phyloP scores from a whole-genome alignment of 768 basidiomycete species.

The Collybia sp. region DNA sequence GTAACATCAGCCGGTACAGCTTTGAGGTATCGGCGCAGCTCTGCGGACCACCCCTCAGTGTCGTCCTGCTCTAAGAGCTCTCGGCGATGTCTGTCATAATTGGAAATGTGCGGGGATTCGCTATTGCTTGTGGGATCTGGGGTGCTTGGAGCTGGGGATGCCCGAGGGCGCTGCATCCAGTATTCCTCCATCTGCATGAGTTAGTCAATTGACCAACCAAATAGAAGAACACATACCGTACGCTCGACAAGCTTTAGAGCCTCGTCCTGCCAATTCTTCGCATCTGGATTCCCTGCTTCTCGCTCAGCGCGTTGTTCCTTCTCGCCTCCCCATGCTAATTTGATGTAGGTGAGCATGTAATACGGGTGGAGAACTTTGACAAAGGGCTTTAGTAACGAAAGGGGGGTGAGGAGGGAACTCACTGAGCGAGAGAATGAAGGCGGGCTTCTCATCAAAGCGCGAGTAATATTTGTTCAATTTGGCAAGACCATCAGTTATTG shows the following conservation, averaged over 20 bases:
- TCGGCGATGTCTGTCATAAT: slow-evolving; percentile 5
- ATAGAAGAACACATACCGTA: neutral
- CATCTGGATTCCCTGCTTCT: neutral
- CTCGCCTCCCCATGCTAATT: neutral
- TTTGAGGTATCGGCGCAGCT: slow-evolving; percentile 10
- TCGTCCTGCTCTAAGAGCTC: neutral
- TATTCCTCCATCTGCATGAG: neutral
- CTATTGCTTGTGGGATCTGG: neutral
- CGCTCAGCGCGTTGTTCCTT: neutral
- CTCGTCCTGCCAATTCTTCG: neutral
- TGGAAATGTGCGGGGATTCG: neutral
- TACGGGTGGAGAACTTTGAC: neutral
- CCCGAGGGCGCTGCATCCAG: neutral
- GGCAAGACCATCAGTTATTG: slow-evolving; percentile 4
- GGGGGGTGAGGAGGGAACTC: neutral
- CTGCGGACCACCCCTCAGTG: slow-evolving; percentile 6
- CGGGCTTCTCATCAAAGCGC: slow-evolving; percentile 5
- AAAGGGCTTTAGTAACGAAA: neutral
- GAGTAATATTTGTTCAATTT: slow-evolving; percentile 7
- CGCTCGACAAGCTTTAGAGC: neutral
- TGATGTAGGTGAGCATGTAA: neutral
- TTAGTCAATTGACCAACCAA: neutral
- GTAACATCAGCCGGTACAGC: slow-evolving; percentile 10
- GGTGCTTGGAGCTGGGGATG: neutral
- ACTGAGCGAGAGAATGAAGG: neutral